Percentiles rank a stretch among this genome's conserved stretches.
Evolutionary conservation across 805 yeast genomes (phyloP).

Genomic region (Phaffomyces opuntiae): DNA sequence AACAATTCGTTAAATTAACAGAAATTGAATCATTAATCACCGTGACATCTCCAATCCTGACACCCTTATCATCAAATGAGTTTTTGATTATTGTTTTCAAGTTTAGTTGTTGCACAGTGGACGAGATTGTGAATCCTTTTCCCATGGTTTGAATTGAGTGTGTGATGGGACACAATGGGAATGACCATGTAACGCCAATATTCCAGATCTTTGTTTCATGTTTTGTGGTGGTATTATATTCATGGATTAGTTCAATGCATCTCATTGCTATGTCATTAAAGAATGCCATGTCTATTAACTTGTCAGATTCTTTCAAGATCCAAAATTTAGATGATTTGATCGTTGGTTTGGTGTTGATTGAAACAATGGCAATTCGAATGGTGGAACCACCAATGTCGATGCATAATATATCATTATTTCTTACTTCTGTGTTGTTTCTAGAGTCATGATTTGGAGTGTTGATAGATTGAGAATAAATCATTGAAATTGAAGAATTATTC

Average conservation of each 20-base stretch:
- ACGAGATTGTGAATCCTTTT: constrained; percentile 42
- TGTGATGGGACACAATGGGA: constrained; percentile 31
- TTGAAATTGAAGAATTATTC: constrained; percentile 6
- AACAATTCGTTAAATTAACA: constrained; percentile 47
- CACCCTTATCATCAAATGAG: constrained; percentile 18
- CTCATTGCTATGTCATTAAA: constrained; percentile 32
- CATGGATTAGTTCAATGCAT: constrained; percentile 9
- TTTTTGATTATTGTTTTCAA: constrained; percentile 39
- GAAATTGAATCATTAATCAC: constrained; percentile 64
- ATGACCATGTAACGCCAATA: constrained; percentile 51
- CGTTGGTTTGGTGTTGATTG: background rate
- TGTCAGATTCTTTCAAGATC: constrained; percentile 21
- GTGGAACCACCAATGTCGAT: constrained; percentile 58
- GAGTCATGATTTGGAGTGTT: background rate
- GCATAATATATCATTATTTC: constrained; percentile 15
- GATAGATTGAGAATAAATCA: constrained; percentile 7
- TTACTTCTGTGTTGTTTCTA: background rate
- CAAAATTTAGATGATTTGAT: constrained; percentile 5
- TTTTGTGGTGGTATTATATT: background rate
- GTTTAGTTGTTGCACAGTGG: constrained; percentile 15
- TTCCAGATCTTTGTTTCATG: constrained; percentile 1
- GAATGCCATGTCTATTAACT: constrained; percentile 34
- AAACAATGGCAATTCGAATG: constrained; percentile 29
- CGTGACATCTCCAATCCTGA: constrained; percentile 33
- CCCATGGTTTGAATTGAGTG: constrained; percentile 32